Evolutionary conservation across 129 eudicot genomes (phyloP), one percentile per base, ranked within the genome.

Genomic region (Cynara cardunculus): DNA sequence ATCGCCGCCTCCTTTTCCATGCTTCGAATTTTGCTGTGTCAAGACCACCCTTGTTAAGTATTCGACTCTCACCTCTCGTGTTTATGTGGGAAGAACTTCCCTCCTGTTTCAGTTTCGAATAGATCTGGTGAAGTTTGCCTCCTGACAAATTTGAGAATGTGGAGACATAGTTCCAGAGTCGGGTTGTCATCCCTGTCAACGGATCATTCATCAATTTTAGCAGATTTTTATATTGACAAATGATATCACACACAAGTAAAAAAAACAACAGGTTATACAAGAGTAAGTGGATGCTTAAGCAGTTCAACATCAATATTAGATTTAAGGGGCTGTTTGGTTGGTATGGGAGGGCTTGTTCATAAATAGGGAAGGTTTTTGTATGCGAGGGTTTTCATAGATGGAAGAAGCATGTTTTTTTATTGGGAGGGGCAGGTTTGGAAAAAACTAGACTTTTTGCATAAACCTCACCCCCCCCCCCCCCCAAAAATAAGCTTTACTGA

Each of bases 141-240:
- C 99, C 99, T 13, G 97, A 84, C 80, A 92, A 81, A 83, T 95
- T 92, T 73, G 97, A 95, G 77, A 90, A 95, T 25, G 91, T 92
- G 12, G 94, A 92, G 21, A 92, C 97, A 72, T 92, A 90, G 46
- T 95, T 95, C 99, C 99, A 95, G 32, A 95, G 79, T 22, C 99
- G 90, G 30, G 88, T 91, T 31, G 86, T 95, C 97, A 92, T 95
- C 85, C 94, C 99, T 95, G 74, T 56, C 22, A 18, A 56, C 2
- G 2, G 0, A 56, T 56, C 1, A 56, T 56, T 53, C 64, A 18
- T 53, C 22, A 49, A 21, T 49, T 49, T 53, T 5, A 3, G 2
- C 22, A 56, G 10, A 56, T 56, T 18, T 56, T 18, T 56, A 56
- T 56, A 14, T 46, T 0, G 19, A 46, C 12, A 46, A 14, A 13